Base-by-base conservation (phyloP, 176 grass and related monocot species). In the Oryza glumipatula region DNA sequence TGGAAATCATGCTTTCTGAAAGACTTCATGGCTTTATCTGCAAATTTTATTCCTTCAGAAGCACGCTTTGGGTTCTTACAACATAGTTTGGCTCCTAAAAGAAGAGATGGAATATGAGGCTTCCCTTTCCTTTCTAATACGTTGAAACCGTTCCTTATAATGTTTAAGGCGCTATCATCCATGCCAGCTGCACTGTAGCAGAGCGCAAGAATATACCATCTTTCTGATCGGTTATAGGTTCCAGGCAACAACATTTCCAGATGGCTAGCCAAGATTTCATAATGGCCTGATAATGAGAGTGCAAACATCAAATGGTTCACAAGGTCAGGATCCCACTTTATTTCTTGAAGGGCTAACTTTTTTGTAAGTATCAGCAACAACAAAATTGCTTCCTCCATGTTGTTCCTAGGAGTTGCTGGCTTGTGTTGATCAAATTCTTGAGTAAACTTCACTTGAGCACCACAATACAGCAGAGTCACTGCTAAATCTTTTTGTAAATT, bases 121-220 rank as follows among this genome's bases (percentile, higher is more conserved):
- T 91, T 96, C 70, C 91, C 86, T 72, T 96, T 94, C 77, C 89
- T 87, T 70, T 99, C 81, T 76, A 91, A 90, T 77, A 93, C 86
- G 65, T 72, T 73, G 71, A 86, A 81, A 56, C 85, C 88, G 21
- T 87, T 99, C 71, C 83, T 94, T 86, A 99, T 86, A 80, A 99
- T 86, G 83, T 96, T 94, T 77, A 99, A 79, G 67, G 96, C 93
- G 89, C 88, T 91, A 77, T 91, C 89, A 84, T 99, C 94, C 78
- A 94, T 86, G 77, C 89, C 88, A 48, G 77, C 32, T 47, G 93
- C 91, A 86, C 90, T 88, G 65, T 92, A 96, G 92, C 96, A 96
- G 83, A 99, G 89, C 51, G 96, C 91, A 43, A 99, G 93, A 84
- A 96, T 66, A 84, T 94, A 98, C 93, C 96, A 98, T 90, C 96